Base-by-base conservation (phyloP, 768 basidiomycete genomes). In the Sistotremastrum niveocremeum region DNA sequence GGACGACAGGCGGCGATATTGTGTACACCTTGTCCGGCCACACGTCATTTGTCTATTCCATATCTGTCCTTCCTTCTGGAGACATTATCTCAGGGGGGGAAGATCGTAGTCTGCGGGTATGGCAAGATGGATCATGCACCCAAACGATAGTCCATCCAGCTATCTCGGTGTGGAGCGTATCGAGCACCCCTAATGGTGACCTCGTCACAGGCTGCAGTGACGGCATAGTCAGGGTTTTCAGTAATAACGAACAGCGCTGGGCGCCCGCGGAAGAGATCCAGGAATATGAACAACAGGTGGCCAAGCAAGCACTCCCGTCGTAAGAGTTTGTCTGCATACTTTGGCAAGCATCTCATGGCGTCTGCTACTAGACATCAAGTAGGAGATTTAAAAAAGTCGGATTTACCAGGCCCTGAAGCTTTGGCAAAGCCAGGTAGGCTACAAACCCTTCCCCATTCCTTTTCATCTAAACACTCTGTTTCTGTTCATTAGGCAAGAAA, bases 111-210 rank as follows among this genome's bases (percentile, higher is more conserved):
- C 78, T 94, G 42, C 75, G 94, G 20, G 70, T 98, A 34, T 99
- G 95, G 95, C 74, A 75, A 65, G 93, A 89, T 52, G 91, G 87
- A 9, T 86, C 90, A 61, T 86, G 86, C 53, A 62, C 74, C 5
- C 94, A 99, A 62, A 84, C 83, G 7, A 78, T 99, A 49, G 75
- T 86, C 7, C 90, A 95, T 57, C 91, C 95, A 5, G 89, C 89
- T 6, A 87, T 94, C 46, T 97, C 94, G n/a, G 87, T 99, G 2
- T 99, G 95, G 95, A 67, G 85, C 3, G 87, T 94, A 10, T 80
- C 86, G 1, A 72, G 79, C 5, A 79, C 90, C 71, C 81, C 87
- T 1, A 89, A 90, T 50, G 81, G 85, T 34, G 94, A 98, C 60
- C 85, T 99, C 53, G 84, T 88, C 40, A 90, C 84, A 43, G 93